A percentile compares a stretch with the other conserved stretches of the same genome.
phyloP scores from a whole-genome alignment of 331 rosid genomes.

The Stylosanthes scabra region DNA sequence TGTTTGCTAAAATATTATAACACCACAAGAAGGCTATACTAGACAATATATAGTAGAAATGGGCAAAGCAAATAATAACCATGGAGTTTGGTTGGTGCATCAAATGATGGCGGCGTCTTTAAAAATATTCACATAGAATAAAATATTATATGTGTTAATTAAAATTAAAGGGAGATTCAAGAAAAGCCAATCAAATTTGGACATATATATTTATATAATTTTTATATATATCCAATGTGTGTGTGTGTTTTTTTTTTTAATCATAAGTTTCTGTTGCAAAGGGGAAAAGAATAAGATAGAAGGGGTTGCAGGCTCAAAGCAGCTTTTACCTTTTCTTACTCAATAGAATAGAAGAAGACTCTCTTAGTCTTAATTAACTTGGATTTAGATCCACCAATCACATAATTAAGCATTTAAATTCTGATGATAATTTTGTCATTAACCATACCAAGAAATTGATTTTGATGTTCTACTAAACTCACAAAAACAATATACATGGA shows the following conservation, averaged over 20 bases:
- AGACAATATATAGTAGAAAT: neutral
- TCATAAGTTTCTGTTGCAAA: constrained; percentile 13
- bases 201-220: neutral
- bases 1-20: no score
- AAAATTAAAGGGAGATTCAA: constrained; percentile 25
- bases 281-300: neutral
- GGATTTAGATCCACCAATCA: constrained; percentile 81
- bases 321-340: constrained; percentile 41
- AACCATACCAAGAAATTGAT: constrained; percentile 36
- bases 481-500: neutral
- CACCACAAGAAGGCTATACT: neutral
- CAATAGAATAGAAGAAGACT: constrained; percentile 28
- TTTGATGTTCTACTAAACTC: constrained; percentile 33
- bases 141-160: constrained; percentile 7
- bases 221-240: neutral
- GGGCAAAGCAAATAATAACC: neutral
- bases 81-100: constrained; percentile 31
- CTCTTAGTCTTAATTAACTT: constrained; percentile 6
- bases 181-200: neutral
- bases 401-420: constrained; percentile 28
- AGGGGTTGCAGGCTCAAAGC: neutral
- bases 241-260: no score
- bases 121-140: neutral
- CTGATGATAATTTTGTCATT: constrained; percentile 29
- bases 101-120: constrained; percentile 20